Evolutionary conservation across 2,329 filamentous ascomycete genomes (phyloP), one percentile per base, ranked within the genome.

Genomic region (Onygenales sp.): DNA sequence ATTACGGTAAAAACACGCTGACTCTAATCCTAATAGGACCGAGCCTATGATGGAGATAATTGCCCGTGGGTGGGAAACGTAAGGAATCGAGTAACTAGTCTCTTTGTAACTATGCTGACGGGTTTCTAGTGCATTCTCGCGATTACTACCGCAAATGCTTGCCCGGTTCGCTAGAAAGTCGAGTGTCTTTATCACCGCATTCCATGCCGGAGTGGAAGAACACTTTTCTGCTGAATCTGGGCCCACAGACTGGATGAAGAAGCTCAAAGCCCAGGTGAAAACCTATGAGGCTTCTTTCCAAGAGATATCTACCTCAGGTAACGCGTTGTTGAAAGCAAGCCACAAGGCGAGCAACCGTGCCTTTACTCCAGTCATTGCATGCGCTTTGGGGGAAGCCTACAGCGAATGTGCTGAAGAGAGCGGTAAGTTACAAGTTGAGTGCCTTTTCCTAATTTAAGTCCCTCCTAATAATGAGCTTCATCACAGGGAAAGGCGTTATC

Each of bases 301-400:
- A 0, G 65, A 70, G 4, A 53, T 77, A 0, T 65, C 40, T 13
- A 3, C 39, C 9, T 17, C 42, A 6, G 11, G 36, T 50, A 34
- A 13, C 2, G 6, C 3, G 1, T 2, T n/a, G 37, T 52, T 31
- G 39, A n/a, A 13, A 9, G 4, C 14, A 27, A 39, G n/a, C 34
- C 53, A 11, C 14, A 72, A 76, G 32, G 74, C 79, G 3, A 74
- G 76, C 13, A 82, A 75, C 58, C 75, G 80, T 6, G 67, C 76
- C 34, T 81, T 83, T 52, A 72, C 69, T 0, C 79, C 77, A 0
- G 67, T 68, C 2, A 74, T 84, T 49, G 61, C 65, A 2, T 42
- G 56, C 0, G 65, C 63, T 33, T 80, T 84, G 75, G 56, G 57
- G 2, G 54, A 63, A 1, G 74, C 70, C 0, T 84, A 84, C 59